phyloP scores from a whole-genome alignment of 2,329 filamentous ascomycete genomes.

The Xylaria polymorpha region DNA sequence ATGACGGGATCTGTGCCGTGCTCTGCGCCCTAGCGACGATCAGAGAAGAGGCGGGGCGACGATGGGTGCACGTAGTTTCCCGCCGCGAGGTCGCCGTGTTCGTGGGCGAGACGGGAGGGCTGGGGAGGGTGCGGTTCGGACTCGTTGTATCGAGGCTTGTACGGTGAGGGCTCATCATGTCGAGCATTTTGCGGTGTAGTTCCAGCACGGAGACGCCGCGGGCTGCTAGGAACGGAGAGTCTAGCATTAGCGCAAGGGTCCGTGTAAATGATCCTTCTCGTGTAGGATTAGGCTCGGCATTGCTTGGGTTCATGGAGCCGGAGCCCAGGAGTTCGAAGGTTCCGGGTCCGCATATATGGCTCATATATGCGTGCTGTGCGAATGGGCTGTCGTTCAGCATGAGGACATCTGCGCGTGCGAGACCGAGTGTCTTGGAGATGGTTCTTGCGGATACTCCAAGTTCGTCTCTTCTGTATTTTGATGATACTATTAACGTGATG shows the following conservation, averaged over 20 bases:
- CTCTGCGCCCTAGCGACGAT: background rate
- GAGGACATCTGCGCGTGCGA: conserved; percentile 32
- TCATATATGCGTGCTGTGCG: conserved; percentile 26
- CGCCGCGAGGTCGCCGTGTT: background rate
- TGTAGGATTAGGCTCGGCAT: background rate
- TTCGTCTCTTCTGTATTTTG: conserved; percentile 21
- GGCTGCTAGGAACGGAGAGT: conserved; percentile 27
- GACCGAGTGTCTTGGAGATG: conserved; percentile 20
- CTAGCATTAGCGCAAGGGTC: conserved; percentile 29
- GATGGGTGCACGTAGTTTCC: background rate
- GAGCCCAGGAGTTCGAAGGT: conserved; percentile 37
- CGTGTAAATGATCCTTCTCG: conserved; percentile 33
- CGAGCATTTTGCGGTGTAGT: conserved; percentile 35
- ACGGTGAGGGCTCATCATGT: conserved; percentile 12
- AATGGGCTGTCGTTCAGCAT: conserved; percentile 38
- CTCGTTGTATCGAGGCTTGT: background rate
- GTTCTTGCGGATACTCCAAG: conserved; percentile 28
- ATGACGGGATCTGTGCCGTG: background rate
- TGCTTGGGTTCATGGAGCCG: conserved; percentile 16
- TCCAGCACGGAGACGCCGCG: conserved; percentile 29
- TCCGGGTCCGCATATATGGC: conserved; percentile 25
- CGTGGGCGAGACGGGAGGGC: background rate
- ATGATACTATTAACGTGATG: background rate
- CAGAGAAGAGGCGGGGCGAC: background rate
- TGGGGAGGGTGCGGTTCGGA: background rate